Conservation (phyloP, 2,329 filamentous ascomycete genomes). For the Polychaeton citri region DNA sequence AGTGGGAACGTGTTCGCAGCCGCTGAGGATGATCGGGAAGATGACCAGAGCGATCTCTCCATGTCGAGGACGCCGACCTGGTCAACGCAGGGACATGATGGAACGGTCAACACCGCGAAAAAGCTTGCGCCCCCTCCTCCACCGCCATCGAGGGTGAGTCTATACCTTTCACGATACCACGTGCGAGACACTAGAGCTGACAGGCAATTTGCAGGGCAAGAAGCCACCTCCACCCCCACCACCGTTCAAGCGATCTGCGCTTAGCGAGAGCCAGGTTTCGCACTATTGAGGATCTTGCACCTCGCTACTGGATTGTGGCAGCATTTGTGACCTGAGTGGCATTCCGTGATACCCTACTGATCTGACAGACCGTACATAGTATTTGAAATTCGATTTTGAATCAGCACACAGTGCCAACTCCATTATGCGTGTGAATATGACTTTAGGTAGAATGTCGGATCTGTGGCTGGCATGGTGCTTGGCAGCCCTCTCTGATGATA, state of each 20-base stretch:
- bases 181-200: background rate
- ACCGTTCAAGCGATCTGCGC: constrained; percentile 46
- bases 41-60: constrained; percentile 36
- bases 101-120: constrained; percentile 9
- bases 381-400: too few relatives aligned
- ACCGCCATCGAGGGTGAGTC: constrained; percentile 21
- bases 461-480: too few relatives aligned
- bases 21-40: constrained; percentile 10
- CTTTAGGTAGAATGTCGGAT: too few relatives aligned
- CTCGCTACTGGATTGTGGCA: too few relatives aligned
- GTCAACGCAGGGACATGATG: constrained; percentile 18
- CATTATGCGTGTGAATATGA: too few relatives aligned
- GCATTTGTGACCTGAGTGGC: too few relatives aligned
- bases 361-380: too few relatives aligned
- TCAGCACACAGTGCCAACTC: too few relatives aligned
- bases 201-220: constrained; percentile 26
- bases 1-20: background rate
- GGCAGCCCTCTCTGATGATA: too few relatives aligned
- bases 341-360: too few relatives aligned
- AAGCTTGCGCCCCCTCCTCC: constrained; percentile 51
- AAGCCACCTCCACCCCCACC: constrained; percentile 53
- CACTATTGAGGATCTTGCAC: background rate
- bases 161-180: constrained; percentile 28
- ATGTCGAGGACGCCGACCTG: constrained; percentile 40
- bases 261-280: constrained; percentile 22